A percentile compares a stretch with the other conserved stretches of the same genome.
These are phyloP conservation scores for Podospora comata DNA, from an alignment of 495 filamentous ascomycete species.

Conservation along the genomic window DNA sequence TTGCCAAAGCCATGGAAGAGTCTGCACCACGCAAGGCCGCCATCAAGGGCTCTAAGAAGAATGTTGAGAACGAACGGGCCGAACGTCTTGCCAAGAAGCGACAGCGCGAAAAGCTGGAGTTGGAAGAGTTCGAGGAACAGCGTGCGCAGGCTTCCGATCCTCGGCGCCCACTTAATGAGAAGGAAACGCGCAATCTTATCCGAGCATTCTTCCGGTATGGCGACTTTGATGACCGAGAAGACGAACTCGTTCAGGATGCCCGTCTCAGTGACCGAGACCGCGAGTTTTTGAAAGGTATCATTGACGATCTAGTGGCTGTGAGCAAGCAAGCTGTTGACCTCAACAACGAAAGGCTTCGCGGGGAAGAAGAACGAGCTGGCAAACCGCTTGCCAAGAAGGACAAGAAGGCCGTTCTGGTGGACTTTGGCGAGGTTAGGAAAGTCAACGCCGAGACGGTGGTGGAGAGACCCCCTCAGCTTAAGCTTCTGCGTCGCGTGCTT, in stretches of 20 bases:
- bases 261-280: conserved; percentile 75
- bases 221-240: conserved; percentile 76
- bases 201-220: conserved; percentile 84
- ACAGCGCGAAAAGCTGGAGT: conserved; percentile 68
- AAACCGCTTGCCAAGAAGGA: conserved; percentile 89
- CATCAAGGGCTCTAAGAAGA: conserved; percentile 51
- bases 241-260: conserved; percentile 82
- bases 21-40: conserved; percentile 78
- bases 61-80: conserved; percentile 68
- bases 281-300: conserved; percentile 65
- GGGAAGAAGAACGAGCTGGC: conserved; percentile 68
- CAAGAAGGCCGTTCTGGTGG: conserved; percentile 91
- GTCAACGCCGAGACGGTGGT: conserved; percentile 93
- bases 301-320: conserved; percentile 48
- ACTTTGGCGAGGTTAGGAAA: conserved; percentile 85
- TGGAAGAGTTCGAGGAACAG: conserved; percentile 57
- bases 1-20: conserved; percentile 77
- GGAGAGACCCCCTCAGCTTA: conserved; percentile 84
- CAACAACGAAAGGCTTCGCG: conserved; percentile 63
- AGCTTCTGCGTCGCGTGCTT: conserved; percentile 71
- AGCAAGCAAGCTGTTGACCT: conserved; percentile 67
- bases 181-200: conserved; percentile 88
- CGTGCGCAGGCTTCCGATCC: conserved; percentile 67
- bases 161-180: conserved; percentile 77
- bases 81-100: conserved; percentile 91